phyloP scores from a whole-genome alignment of 495 filamentous ascomycete species.

The Penicillium atrosanguineum region DNA sequence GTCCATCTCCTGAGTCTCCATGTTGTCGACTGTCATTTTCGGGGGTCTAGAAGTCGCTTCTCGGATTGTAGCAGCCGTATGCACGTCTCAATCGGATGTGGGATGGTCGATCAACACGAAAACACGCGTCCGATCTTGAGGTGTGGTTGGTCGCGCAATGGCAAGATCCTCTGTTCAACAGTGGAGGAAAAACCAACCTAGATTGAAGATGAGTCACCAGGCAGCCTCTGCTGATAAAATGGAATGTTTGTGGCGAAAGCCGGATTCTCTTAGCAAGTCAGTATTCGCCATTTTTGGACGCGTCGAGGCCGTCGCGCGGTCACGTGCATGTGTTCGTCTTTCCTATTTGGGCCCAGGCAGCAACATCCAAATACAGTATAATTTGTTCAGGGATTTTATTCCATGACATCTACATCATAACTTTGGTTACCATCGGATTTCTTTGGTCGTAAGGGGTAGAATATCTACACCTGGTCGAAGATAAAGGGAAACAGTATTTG shows the following conservation, averaged over 20 bases:
- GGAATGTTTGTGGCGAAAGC: conserved; percentile 27
- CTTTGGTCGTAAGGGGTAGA: background rate
- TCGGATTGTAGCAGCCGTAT: background rate
- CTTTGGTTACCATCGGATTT: background rate
- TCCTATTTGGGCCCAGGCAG: conserved; percentile 13
- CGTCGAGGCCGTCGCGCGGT: conserved; percentile 41
- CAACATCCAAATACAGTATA: background rate
- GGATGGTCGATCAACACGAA: conserved; percentile 2
- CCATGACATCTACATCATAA: background rate
- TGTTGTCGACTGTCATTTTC: conserved; percentile 54
- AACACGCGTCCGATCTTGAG: conserved; percentile 7
- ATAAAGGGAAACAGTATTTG: background rate
- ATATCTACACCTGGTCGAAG: background rate
- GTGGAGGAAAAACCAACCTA: background rate
- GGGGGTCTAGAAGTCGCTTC: background rate
- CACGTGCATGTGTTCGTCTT: conserved; percentile 30
- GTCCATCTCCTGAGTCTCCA: conserved; percentile 59
- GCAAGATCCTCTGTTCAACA: background rate
- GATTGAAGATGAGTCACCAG: conserved; percentile 2
- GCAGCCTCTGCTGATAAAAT: background rate
- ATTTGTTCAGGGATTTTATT: background rate
- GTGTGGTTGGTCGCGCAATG: background rate
- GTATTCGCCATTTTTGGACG: conserved; percentile 27
- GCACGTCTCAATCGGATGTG: background rate
- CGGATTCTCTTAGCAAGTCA: conserved; percentile 9